Evolutionary conservation across 805 yeast genomes (phyloP), one percentile per base, ranked within the genome.

Genomic region (Geotrichum ghanense): DNA sequence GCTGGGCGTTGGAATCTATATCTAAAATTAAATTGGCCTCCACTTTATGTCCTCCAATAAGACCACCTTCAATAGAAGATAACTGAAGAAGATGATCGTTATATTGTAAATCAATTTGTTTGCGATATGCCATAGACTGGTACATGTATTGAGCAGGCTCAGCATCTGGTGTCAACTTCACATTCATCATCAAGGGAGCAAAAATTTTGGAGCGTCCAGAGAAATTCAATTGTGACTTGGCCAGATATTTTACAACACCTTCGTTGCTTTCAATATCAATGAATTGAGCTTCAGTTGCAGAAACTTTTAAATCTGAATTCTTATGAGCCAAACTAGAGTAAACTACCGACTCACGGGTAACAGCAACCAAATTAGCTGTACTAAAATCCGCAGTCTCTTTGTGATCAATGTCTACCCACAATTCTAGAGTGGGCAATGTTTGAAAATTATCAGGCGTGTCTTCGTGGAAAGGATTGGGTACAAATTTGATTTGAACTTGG

Each of bases 51-150:
- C 83, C 83, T 10, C 81, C 81, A 41, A 75, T 62, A 4, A 68
- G 59, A 2, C 82, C 83, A n/a, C 81, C 80, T 54, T 78, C 82
- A 16, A 74, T 61, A 16, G 68, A 56, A 39, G 71, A 65, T 45
- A 68, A 65, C 50, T 74, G 77, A 17, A 74, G 59, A 22, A 59
- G 44, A 12, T 40, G 44, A 7, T 63, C 66, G 12, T 62, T 62
- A 45, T 57, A 68, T n/a, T 58, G 50, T 47, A 74, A 65, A 44
- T 70, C 72, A 27, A 74, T 55, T 49, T 72, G 74, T 7, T 72
- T 67, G 41, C 78, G 60, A 56, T 69, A 68, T n/a, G 64, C 52
- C 51, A 70, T 56, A 45, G 65, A 61, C 41, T 73, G 66, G 51
- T 73, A 74, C 43, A 67, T 61, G 56, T 78, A 78, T 24, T 62